Conservation (phyloP, 345 rosid species). For the Salix dunnii region DNA sequence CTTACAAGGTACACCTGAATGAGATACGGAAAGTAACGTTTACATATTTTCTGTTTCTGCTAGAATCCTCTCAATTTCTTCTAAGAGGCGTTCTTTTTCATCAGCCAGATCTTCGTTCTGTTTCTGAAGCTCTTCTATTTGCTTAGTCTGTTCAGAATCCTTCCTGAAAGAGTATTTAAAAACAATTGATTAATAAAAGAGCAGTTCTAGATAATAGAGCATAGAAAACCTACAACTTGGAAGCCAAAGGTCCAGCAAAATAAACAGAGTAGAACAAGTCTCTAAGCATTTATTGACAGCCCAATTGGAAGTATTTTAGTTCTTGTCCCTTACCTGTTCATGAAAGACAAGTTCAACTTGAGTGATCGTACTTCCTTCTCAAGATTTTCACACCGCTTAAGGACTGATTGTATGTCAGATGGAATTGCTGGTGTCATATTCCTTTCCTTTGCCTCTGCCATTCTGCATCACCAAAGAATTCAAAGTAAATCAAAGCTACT, state of each 20-base stretch:
- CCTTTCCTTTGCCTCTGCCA: slow-evolving; percentile 80
- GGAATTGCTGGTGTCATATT: slow-evolving; percentile 48
- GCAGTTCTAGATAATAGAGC: background rate
- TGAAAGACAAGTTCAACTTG: slow-evolving; percentile 69
- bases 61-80: slow-evolving; percentile 59
- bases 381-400: slow-evolving; percentile 59
- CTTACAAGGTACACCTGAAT: background rate
- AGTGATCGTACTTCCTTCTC: slow-evolving; percentile 84
- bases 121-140: slow-evolving; percentile 69
- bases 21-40: background rate
- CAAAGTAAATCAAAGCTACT: background rate
- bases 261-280: background rate
- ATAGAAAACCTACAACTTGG: background rate
- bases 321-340: slow-evolving; percentile 45
- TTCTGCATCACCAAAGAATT: slow-evolving; percentile 35
- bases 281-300: background rate
- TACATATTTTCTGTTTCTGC: slow-evolving; percentile 39
- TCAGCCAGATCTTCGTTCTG: slow-evolving; percentile 51
- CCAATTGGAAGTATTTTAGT: background rate
- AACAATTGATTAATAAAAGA: background rate
- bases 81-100: slow-evolving; percentile 63
- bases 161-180: slow-evolving; percentile 35
- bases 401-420: slow-evolving; percentile 52
- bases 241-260: background rate
- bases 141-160: slow-evolving; percentile 76